These are phyloP conservation scores for Tritrichomonas foetus DNA, from an alignment of 208 protist species.

Conservation along the genomic window DNA sequence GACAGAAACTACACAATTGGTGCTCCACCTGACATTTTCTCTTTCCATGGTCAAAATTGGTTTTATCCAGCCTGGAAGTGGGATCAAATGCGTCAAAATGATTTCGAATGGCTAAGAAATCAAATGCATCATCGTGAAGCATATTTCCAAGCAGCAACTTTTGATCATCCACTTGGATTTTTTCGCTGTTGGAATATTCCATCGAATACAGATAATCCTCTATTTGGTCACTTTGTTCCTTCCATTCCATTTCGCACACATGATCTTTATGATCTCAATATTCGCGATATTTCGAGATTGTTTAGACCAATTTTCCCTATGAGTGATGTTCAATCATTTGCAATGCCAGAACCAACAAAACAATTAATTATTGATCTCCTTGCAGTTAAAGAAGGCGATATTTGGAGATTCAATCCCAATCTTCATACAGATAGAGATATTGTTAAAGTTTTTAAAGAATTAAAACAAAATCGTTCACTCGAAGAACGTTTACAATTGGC, in stretches of 20 bases:
- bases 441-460: neutral
- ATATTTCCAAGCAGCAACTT: neutral
- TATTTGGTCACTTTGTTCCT: conserved; percentile 25
- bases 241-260: neutral
- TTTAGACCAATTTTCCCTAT: neutral
- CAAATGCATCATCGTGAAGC: neutral
- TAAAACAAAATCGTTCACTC: neutral
- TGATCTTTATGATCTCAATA: neutral
- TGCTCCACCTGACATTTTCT: neutral
- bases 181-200: conserved; percentile 26
- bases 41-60: conserved; percentile 37
- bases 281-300: neutral
- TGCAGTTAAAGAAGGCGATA: neutral
- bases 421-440: neutral
- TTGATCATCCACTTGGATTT: neutral
- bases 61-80: conserved; percentile 1
- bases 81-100: neutral
- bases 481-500: neutral
- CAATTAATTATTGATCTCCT: neutral
- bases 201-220: neutral
- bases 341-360: neutral
- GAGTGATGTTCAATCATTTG: neutral
- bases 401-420: neutral
- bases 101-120: neutral
- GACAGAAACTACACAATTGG: neutral